These are phyloP conservation scores for Trichomonas vaginalis DNA, from an alignment of 208 protist genomes.

Conservation along the genomic window DNA sequence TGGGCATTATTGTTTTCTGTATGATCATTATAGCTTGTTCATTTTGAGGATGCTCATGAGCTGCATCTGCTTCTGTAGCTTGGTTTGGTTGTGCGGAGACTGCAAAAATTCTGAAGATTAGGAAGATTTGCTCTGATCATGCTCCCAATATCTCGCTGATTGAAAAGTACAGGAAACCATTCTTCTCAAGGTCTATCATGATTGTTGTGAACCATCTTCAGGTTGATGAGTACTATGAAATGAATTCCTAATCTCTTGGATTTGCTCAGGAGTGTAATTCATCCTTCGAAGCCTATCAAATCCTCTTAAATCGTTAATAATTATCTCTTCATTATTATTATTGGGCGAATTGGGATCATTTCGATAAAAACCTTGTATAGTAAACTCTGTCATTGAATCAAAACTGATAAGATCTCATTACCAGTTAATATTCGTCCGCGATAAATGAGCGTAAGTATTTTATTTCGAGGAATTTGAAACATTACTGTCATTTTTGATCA, in stretches of 20 bases:
- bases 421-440: background rate
- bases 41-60: no score
- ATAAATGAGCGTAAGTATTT: background rate
- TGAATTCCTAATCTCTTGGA: background rate
- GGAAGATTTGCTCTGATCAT: background rate
- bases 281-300: background rate
- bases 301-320: background rate
- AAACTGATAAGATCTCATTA: background rate
- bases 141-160: background rate
- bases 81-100: background rate
- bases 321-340: background rate
- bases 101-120: background rate
- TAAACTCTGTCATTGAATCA: background rate
- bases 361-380: background rate
- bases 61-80: background rate
- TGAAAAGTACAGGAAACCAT: background rate
- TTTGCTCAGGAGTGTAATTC: background rate
- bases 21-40: no score
- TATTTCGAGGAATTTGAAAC: background rate
- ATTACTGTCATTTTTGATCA: background rate
- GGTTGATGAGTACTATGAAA: background rate
- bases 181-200: background rate
- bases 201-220: background rate
- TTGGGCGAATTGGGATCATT: background rate
- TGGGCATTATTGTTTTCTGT: no score